phyloP scores from a whole-genome alignment of 2,329 filamentous ascomycete species.

The Hypoxylon rubiginosum region DNA sequence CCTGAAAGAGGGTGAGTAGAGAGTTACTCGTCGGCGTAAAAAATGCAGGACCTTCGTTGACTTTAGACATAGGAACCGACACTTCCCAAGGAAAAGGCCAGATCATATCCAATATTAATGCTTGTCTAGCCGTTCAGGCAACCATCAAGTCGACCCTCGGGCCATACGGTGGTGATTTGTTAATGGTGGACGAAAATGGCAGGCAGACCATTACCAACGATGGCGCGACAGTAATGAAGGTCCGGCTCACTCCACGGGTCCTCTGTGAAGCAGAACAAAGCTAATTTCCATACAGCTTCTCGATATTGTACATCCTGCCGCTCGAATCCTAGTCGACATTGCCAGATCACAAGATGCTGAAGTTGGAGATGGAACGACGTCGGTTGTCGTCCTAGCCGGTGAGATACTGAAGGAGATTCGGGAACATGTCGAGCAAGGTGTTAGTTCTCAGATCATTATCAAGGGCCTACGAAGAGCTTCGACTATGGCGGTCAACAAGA shows the following conservation, averaged over 20 bases:
- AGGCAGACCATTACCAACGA: conserved; percentile 98
- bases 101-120: conserved; percentile 98
- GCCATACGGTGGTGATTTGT: conserved; percentile 94
- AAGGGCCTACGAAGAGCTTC: conserved; percentile 93
- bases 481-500: conserved; percentile 95
- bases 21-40: conserved; percentile 46
- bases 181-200: conserved; percentile 96
- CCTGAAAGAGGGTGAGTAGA: conserved; percentile 88
- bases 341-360: conserved; percentile 98
- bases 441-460: conserved; percentile 97
- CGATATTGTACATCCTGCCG: conserved; percentile 97
- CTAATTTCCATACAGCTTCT: conserved; percentile 73
- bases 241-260: conserved; percentile 53
- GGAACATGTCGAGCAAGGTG: conserved; percentile 95
- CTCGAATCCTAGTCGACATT: conserved; percentile 97
- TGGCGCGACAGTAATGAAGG: conserved; percentile 99
- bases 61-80: conserved; percentile 81
- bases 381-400: conserved; percentile 95
- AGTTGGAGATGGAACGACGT: conserved; percentile 97
- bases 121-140: conserved; percentile 93
- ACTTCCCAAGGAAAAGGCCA: conserved; percentile 97
- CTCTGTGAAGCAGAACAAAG: not conserved
- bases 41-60: conserved; percentile 13
- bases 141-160: conserved; percentile 97
- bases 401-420: conserved; percentile 98